Conservation (phyloP, 495 filamentous ascomycete species). For the Neurospora discreta region DNA sequence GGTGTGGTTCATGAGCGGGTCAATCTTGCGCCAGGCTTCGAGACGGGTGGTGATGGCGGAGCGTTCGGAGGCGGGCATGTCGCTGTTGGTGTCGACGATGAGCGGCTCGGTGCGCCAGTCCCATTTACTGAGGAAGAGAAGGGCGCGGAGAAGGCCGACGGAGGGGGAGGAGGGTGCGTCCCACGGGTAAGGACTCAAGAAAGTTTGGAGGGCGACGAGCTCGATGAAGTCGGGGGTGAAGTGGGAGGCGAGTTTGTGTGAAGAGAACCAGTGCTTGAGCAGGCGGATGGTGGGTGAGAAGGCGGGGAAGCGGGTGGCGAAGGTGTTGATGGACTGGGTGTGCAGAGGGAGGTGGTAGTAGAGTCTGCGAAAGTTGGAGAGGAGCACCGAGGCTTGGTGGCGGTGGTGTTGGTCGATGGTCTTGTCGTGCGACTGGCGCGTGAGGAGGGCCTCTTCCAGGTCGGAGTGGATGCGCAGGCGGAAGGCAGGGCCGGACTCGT, state of each 20-base stretch:
- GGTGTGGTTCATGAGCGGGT: constrained; percentile 76
- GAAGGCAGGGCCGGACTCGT: constrained; percentile 56
- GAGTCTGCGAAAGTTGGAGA: constrained; percentile 57
- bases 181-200: constrained; percentile 79
- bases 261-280: constrained; percentile 79
- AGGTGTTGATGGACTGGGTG: constrained; percentile 64
- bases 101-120: constrained; percentile 81
- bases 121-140: constrained; percentile 71
- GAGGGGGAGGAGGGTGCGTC: constrained; percentile 62
- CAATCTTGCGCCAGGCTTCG: constrained; percentile 70
- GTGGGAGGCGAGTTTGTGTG: constrained; percentile 67
- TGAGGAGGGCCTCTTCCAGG: constrained; percentile 70
- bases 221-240: constrained; percentile 74
- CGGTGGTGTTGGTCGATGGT: constrained; percentile 45
- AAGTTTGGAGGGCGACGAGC: constrained; percentile 60
- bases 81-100: constrained; percentile 57
- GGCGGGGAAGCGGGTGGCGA: constrained; percentile 70
- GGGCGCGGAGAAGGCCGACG: constrained; percentile 70
- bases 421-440: constrained; percentile 66
- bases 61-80: constrained; percentile 43
- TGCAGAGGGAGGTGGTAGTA: constrained; percentile 68
- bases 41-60: constrained; percentile 57
- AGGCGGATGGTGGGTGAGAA: constrained; percentile 81
- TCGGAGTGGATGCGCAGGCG: constrained; percentile 68
- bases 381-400: constrained; percentile 53